These are phyloP conservation scores for Dunaliella sp. DNA, from an alignment of 139 green algal genomes.

Conservation along the genomic window DNA sequence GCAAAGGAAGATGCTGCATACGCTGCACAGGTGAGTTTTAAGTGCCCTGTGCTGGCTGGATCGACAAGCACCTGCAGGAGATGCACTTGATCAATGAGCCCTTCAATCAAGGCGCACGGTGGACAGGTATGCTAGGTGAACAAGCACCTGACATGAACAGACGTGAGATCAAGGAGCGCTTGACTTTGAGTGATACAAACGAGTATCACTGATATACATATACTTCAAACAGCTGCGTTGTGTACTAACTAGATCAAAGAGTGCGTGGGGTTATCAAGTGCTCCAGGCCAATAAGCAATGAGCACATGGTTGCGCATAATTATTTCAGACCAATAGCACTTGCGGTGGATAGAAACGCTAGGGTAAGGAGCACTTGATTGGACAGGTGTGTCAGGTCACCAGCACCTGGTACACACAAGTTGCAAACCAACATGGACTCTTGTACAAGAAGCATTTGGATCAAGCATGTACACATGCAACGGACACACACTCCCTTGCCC, in stretches of 20 bases:
- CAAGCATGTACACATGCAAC: too few relatives aligned
- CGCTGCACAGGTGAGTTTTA: neutral
- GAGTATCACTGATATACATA: neutral
- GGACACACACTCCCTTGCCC: neutral
- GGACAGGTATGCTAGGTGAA: neutral
- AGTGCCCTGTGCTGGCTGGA: neutral
- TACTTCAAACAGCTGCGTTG: neutral
- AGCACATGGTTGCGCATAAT: too few relatives aligned
- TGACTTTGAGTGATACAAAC: neutral
- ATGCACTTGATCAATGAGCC: neutral
- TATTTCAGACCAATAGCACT: too few relatives aligned
- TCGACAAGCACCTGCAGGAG: too few relatives aligned
- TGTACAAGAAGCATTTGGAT: neutral
- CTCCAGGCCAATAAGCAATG: too few relatives aligned
- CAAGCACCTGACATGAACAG: neutral
- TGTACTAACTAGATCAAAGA: neutral
- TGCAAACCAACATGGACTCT: neutral
- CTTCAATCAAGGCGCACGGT: neutral
- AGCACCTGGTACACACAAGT: too few relatives aligned
- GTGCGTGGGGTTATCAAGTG: too few relatives aligned
- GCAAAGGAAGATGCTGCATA: neutral
- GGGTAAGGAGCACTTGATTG: too few relatives aligned
- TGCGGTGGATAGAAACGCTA: too few relatives aligned
- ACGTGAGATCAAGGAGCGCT: neutral
- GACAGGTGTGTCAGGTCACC: neutral